Percentiles rank a stretch among this genome's conserved stretches.
Conservation (phyloP, 371 early-diverging fungal species). For the Gilbertella persicaria region DNA sequence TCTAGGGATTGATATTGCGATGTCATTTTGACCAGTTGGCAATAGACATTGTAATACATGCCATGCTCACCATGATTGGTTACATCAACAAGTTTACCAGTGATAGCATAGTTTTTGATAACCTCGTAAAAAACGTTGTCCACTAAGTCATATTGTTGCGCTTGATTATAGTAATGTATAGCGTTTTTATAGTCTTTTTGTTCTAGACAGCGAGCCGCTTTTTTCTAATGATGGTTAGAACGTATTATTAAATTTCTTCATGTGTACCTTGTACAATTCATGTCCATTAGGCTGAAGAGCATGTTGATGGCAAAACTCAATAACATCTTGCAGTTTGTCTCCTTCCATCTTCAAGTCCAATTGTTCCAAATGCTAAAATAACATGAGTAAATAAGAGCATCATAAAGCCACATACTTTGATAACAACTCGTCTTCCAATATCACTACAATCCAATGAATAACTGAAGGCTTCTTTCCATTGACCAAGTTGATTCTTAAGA, state of each 20-base stretch:
- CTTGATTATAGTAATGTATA: slow-evolving; percentile 8
- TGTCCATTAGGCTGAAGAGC: slow-evolving; percentile 3
- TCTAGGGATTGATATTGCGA: not conserved
- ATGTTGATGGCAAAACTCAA: slow-evolving; percentile 7
- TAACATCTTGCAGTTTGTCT: not conserved
- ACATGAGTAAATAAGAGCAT: not conserved
- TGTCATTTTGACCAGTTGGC: not conserved
- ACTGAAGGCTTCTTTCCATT: slow-evolving; percentile 5
- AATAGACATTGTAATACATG: not conserved
- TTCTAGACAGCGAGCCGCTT: slow-evolving; percentile 1
- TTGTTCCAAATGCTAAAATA: slow-evolving; percentile 5
- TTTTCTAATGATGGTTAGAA: not conserved
- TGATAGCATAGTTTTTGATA: not conserved
- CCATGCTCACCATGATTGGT: not conserved
- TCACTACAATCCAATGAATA: slow-evolving; percentile 16
- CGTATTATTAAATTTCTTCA: no score
- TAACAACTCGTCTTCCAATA: slow-evolving; percentile 6
- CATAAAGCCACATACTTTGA: slow-evolving; percentile 2
- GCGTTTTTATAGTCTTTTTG: slow-evolving; percentile 11
- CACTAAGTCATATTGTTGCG: not conserved
- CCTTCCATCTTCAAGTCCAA: slow-evolving; percentile 9
- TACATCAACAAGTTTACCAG: slow-evolving; percentile 6
- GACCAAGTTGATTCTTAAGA: slow-evolving; percentile 3
- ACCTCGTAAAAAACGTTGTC: slow-evolving; percentile 1
- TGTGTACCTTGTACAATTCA: slow-evolving; percentile 11